Percentiles rank a stretch among this genome's conserved stretches.
These are phyloP conservation scores for Phytopythium helicoides DNA, from an alignment of 352 stramenopile genomes.

Conservation along the genomic window DNA sequence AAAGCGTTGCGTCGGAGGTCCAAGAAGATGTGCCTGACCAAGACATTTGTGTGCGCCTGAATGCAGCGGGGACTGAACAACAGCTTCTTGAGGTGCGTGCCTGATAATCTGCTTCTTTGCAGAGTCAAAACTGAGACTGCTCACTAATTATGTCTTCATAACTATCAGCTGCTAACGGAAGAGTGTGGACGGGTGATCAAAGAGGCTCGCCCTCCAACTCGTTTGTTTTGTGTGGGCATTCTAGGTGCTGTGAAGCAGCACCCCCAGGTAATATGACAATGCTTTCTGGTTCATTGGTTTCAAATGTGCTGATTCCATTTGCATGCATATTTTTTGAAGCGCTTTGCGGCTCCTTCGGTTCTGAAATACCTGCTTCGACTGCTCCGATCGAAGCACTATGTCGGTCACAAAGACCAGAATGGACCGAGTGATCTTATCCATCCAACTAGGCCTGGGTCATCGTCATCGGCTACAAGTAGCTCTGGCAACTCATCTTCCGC, in stretches of 20 bases:
- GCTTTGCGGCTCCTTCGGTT: slow-evolving; percentile 51
- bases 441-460: background rate
- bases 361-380: slow-evolving; percentile 79
- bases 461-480: background rate
- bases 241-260: slow-evolving; percentile 59
- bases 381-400: slow-evolving; percentile 81
- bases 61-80: slow-evolving; percentile 29
- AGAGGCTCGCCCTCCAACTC: slow-evolving; percentile 49
- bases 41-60: slow-evolving; percentile 43
- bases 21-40: slow-evolving; percentile 46
- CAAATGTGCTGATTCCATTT: background rate
- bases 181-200: slow-evolving; percentile 52
- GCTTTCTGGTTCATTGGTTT: background rate
- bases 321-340: slow-evolving; percentile 10
- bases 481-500: slow-evolving; percentile 13
- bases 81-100: slow-evolving; percentile 48
- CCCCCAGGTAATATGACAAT: slow-evolving; percentile 30
- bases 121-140: background rate
- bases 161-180: slow-evolving; percentile 43
- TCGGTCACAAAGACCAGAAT: slow-evolving; percentile 34
- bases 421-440: background rate
- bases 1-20: slow-evolving; percentile 3
- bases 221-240: slow-evolving; percentile 57
- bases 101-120: background rate
- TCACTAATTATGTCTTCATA: slow-evolving; percentile 3